phyloP scores from a whole-genome alignment of 148 eudicot genomes.

The Limonium bicolor region DNA sequence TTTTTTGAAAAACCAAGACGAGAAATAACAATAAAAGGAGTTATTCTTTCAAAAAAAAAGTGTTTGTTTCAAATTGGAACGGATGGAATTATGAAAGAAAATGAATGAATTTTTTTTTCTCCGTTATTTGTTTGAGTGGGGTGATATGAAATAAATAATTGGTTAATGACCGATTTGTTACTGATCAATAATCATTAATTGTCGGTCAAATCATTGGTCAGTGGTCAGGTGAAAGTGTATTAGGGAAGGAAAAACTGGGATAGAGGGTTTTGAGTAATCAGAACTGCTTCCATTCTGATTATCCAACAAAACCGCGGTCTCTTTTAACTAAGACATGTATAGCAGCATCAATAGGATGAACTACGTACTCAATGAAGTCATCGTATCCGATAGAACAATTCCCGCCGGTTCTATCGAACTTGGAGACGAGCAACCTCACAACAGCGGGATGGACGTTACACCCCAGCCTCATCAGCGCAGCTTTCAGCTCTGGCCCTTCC shows the following conservation, averaged over 20 bases:
- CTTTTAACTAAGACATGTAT: not conserved
- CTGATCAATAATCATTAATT: conserved; percentile 1
- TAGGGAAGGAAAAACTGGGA: not conserved
- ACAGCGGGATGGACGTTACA: not conserved
- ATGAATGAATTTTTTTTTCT: too few relatives aligned
- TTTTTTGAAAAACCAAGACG: not conserved
- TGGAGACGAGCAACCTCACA: conserved; percentile 2
- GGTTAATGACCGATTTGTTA: too few relatives aligned
- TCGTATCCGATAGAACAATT: conserved; percentile 4
- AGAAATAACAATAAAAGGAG: not conserved
- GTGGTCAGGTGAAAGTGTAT: not conserved
- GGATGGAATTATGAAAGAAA: too few relatives aligned
- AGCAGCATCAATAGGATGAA: not conserved
- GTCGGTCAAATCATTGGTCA: not conserved
- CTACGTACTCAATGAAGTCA: conserved; percentile 4
- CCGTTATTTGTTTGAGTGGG: too few relatives aligned
- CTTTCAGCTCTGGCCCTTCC: conserved; percentile 1
- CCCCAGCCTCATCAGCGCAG: not conserved
- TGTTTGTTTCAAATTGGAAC: too few relatives aligned
- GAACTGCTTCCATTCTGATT: too few relatives aligned
- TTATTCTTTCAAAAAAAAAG: conserved; percentile 59
- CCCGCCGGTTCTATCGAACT: conserved; percentile 1
- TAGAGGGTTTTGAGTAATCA: too few relatives aligned
- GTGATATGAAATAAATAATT: too few relatives aligned
- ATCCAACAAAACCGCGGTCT: too few relatives aligned